Evolutionary conservation across 345 rosid genomes (phyloP), one percentile per base, ranked within the genome.

Genomic region (Viola odorata): DNA sequence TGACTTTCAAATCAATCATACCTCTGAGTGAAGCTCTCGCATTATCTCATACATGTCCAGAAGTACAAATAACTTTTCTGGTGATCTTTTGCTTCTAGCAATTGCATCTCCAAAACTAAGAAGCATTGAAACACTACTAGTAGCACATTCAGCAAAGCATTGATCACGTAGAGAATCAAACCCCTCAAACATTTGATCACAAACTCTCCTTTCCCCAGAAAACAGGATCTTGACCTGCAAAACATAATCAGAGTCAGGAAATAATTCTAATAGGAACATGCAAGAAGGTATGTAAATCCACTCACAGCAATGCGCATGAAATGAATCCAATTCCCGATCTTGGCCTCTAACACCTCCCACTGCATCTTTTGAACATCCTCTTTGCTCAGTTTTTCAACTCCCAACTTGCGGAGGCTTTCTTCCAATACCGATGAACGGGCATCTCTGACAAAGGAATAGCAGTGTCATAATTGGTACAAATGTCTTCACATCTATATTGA

Each of bases 91-190:
- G 95, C 99, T 94, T 71, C 69, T 90, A 58, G 96, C 96, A 76
- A 90, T 90, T 57, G 96, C 99, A 65, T 94, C 99, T 38, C 99
- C 99, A 80, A 94, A 94, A 85, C 99, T 94, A 68, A 94, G 97
- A 58, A 94, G 91, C 81, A 86, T 84, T 45, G 91, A 78, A 63
- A 94, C 95, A 71, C 97, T 86, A 63, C 79, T 80, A 41, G 85
- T 53, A 10, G 96, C 81, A 71, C 90, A 96, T 71, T 88, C 89
- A 37, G 96, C 91, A 67, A 94, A 94, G 71, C 91, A 86, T 75
- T 86, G 96, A 84, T 94, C 99, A 52, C 86, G 80, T 41, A 88
- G 86, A 67, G 97, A 78, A 69, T 86, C 96, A 64, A 77, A 88
- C 67, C 91, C 92, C 57, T 87, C 87, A 56, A 94, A 90, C 64